Percentiles rank a stretch among this genome's conserved stretches.
phyloP scores from a whole-genome alignment of 257 asterid species.

The Solanum lycopersicoides region DNA sequence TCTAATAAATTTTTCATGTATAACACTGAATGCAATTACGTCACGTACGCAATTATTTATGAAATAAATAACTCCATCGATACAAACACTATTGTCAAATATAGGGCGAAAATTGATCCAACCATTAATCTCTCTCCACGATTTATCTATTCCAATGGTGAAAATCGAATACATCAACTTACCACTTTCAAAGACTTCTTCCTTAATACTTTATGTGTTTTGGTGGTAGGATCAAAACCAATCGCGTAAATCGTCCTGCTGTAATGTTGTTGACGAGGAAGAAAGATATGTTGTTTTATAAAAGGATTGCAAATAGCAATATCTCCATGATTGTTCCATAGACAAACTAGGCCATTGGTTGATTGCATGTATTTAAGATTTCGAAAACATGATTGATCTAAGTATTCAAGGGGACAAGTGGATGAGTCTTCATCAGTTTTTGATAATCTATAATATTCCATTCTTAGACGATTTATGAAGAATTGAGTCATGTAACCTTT shows the following conservation, averaged over 20 bases:
- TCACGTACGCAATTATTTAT: not conserved
- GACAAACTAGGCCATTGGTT: not conserved
- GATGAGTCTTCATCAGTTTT: not conserved
- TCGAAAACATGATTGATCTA: not conserved
- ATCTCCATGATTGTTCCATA: not conserved
- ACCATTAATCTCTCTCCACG: not conserved
- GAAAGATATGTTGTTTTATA: not conserved
- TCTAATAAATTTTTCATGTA: not conserved
- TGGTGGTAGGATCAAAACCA: not conserved
- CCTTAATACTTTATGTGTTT: not conserved
- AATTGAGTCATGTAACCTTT: not conserved
- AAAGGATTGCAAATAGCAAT: not conserved
- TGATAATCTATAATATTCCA: not conserved
- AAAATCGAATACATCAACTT: not conserved
- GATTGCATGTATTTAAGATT: not conserved
- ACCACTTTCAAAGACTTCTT: not conserved
- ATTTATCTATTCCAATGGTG: not conserved
- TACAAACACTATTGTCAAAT: not conserved
- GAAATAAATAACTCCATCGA: not conserved
- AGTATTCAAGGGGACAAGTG: not conserved
- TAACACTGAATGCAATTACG: not conserved
- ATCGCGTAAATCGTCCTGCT: not conserved
- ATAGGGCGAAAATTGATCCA: not conserved
- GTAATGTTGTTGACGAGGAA: not conserved
- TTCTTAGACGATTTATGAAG: not conserved